A percentile compares a stretch with the other conserved stretches of the same genome.
phyloP scores from a whole-genome alignment of 129 eudicot species.

The Tagetes erecta region DNA sequence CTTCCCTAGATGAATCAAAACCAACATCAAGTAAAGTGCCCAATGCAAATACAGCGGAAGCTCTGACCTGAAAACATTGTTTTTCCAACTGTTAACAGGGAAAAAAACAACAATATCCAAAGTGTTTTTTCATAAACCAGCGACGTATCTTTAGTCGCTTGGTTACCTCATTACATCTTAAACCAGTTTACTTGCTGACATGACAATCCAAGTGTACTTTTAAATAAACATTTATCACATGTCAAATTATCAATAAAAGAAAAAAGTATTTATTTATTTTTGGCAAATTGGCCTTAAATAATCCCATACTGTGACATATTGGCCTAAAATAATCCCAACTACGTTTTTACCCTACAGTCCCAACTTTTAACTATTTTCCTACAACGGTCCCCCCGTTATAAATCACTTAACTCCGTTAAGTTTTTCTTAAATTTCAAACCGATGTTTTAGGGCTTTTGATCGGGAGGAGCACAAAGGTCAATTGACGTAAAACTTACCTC shows the following conservation, averaged over 20 bases:
- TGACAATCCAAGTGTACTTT: not conserved
- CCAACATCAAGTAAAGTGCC: conserved; percentile 92
- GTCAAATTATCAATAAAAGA: not conserved
- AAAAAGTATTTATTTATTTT: no score
- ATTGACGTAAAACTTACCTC: no score
- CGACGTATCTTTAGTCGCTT: not conserved
- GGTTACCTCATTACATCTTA: not conserved
- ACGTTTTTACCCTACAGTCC: no score
- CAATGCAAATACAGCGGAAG: conserved; percentile 97
- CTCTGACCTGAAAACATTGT: conserved; percentile 70
- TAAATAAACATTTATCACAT: not conserved
- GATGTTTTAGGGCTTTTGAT: no score
- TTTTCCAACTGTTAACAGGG: not conserved
- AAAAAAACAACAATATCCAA: not conserved
- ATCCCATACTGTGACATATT: no score
- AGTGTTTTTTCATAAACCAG: not conserved
- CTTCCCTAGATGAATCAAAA: conserved; percentile 73
- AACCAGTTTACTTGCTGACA: not conserved
- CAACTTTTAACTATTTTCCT: no score
- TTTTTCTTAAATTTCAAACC: no score
- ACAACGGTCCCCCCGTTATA: no score
- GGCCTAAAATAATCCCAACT: no score
- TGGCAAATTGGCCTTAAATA: no score
- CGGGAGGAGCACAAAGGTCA: no score
- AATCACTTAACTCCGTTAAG: no score